phyloP scores from a whole-genome alignment of 176 grass and related monocot genomes.

The Themeda triandra region DNA sequence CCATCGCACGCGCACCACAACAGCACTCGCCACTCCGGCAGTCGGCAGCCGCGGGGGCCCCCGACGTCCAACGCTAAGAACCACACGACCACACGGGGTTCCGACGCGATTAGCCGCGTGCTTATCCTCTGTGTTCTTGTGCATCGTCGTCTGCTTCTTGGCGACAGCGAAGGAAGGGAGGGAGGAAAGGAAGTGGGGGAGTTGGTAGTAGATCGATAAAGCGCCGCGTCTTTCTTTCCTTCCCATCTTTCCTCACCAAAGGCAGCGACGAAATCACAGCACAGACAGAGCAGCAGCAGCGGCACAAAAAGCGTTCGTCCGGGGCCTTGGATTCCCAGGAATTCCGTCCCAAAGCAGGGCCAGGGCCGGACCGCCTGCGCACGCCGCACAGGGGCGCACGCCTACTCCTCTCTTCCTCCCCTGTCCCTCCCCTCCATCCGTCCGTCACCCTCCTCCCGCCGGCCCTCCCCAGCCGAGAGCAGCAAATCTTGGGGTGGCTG shows the following conservation, averaged over 20 bases:
- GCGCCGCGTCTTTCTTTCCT: neutral
- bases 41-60: neutral
- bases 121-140: neutral
- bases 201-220: too few species aligned
- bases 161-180: neutral
- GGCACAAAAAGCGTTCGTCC: constrained; percentile 1
- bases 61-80: neutral
- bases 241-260: neutral
- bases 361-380: too few species aligned
- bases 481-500: constrained; percentile 25
- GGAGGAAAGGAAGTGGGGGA: too few species aligned
- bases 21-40: neutral
- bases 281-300: neutral
- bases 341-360: constrained; percentile 32
- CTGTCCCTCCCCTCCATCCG: neutral
- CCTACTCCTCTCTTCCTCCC: neutral
- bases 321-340: constrained; percentile 33
- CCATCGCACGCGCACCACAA: neutral
- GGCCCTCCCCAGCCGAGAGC: neutral
- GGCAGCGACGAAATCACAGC: neutral
- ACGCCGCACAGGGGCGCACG: too few species aligned
- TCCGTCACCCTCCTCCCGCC: neutral
- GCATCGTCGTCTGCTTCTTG: neutral
- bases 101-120: neutral
- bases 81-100: neutral